Evolutionary conservation across 2,329 filamentous ascomycete species (phyloP), one percentile per base, ranked within the genome.

Genomic region (Xylaria sp.): DNA sequence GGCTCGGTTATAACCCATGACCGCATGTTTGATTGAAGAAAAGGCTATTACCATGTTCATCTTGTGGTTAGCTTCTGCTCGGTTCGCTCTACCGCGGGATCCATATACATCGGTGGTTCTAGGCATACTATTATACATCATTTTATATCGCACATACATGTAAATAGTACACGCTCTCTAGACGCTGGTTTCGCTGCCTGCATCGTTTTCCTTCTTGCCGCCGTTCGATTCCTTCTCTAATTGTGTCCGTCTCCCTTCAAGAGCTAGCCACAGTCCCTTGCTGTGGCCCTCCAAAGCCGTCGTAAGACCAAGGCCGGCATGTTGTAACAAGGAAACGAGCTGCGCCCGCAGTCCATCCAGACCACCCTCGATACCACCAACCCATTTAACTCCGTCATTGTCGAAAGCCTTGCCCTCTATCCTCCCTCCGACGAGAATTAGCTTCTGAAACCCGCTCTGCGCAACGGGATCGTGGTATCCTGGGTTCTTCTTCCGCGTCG

Each of bases 391-490:
- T 64, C 92, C 92, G 12, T 91, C 89, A 56, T 88, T 81, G 78
- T 98, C 94, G 76, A 97, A 94, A 39, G 94, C 89, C 80, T 90
- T 91, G 71, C 92, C 92, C 78, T 99, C 96, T 37, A 98, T 88
- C 61, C 96, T 87, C 15, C 94, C 94, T 63, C 94, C 96, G 15
- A 99, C 83, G 41, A 99, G 82, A 80, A 97, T 85, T 72, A 99
- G 82, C 83, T 99, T 99, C 77, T 94, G 90, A 74, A 99, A 80
- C 8, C 92, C 96, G 72, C 84, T 88, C 81, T 98, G 94, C 64
- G 95, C 93, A 1, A 86, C 81, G 0, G 89, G 86, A 65, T 98
- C 95, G 80, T 97, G 88, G 81, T 94, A 97, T 13, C 90, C 90
- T 0, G 95, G 94, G 76, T 88, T 93, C 75, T 89, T 90, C 80